Evolutionary conservation across 768 basidiomycete species (phyloP), one percentile per base, ranked within the genome.

Genomic region (Cystofilobasidium macerans): DNA sequence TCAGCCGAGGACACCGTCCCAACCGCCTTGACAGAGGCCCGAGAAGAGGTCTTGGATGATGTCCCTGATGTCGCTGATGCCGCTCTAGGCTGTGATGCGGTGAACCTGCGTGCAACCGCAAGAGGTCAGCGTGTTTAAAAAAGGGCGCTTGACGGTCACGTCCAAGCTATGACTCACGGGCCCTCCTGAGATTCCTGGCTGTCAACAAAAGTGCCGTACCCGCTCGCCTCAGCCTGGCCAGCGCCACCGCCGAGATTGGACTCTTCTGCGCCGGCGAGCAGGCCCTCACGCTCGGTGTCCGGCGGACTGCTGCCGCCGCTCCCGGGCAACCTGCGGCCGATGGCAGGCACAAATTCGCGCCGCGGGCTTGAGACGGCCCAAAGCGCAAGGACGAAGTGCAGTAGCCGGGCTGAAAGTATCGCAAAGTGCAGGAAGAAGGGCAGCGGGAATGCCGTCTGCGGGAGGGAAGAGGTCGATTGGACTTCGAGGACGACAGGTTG

Each of bases 381-480:
- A 32, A 65, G 40, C 8, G 45, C 36, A 24, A 65, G 64, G 24
- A 65, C 43, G 24, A 65, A 57, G 32, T 57, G 64, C 26, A 65
- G 64, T 5, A 65, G 57, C 11, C 64, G 26, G 57, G 59, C 43
- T n/a, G 64, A 65, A 35, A 58, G 45, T 22, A 65, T 32, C n/a
- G 43, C 33, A 28, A 65, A 45, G 48, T 48, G 56, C 2, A 59
- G 57, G 45, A 65, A 65, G 64, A 57, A 58, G 43, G 64, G 64
- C 22, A 65, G 43, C 14, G 64, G 64, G 58, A 65, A 65, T n/a
- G 30, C 30, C n/a, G 56, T 57, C n/a, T 57, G 64, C 22, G 64
- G 64, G 24, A 53, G 32, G 48, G 38, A 22, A 20, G 42, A 43
- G 11, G 64, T 65, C 28, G 33, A 33, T 35, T 65, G 26, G 30